Evolutionary conservation across 2,329 filamentous ascomycete species (phyloP).

Genomic region (Aspergillus proliferans): DNA sequence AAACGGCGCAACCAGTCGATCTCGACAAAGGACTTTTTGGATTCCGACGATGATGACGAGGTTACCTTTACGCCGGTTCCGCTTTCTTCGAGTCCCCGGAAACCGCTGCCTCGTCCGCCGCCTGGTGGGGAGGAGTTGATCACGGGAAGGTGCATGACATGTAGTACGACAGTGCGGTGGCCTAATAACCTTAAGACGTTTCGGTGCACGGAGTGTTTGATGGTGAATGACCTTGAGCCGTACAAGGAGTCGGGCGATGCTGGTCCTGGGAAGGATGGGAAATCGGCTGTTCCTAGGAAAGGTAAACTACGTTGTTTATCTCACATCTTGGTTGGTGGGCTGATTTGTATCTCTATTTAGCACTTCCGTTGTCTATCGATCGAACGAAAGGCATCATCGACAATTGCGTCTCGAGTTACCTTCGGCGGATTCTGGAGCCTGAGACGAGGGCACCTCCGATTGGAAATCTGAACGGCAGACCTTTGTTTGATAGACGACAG

Average conservation of each 20-base stretch:
- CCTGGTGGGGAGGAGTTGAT: slow-evolving; percentile 56
- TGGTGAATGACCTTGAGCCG: slow-evolving; percentile 70
- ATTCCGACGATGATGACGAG: slow-evolving; percentile 39
- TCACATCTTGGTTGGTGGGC: neutral
- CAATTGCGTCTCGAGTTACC: slow-evolving; percentile 47
- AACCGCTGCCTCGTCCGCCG: slow-evolving; percentile 27
- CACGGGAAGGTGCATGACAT: slow-evolving; percentile 77
- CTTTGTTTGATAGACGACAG: slow-evolving; percentile 7
- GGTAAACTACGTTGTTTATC: slow-evolving; percentile 10
- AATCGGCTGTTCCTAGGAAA: slow-evolving; percentile 15
- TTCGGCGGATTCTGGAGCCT: slow-evolving; percentile 36
- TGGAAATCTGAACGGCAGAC: slow-evolving; percentile 8
- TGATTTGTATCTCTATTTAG: slow-evolving; percentile 19
- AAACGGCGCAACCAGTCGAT: slow-evolving; percentile 51
- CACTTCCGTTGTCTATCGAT: slow-evolving; percentile 52
- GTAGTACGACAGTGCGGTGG: slow-evolving; percentile 73
- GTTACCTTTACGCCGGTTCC: slow-evolving; percentile 26
- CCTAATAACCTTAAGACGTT: slow-evolving; percentile 67
- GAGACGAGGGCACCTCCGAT: slow-evolving; percentile 14
- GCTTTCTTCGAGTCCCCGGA: slow-evolving; percentile 34
- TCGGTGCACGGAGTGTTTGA: slow-evolving; percentile 76
- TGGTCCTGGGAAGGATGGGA: slow-evolving; percentile 15
- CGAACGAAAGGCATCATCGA: slow-evolving; percentile 55
- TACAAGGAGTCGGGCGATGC: slow-evolving; percentile 15
- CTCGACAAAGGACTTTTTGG: slow-evolving; percentile 35